Conservation (phyloP, 441 rosid species). For the Pelargonium cotyledonis region DNA sequence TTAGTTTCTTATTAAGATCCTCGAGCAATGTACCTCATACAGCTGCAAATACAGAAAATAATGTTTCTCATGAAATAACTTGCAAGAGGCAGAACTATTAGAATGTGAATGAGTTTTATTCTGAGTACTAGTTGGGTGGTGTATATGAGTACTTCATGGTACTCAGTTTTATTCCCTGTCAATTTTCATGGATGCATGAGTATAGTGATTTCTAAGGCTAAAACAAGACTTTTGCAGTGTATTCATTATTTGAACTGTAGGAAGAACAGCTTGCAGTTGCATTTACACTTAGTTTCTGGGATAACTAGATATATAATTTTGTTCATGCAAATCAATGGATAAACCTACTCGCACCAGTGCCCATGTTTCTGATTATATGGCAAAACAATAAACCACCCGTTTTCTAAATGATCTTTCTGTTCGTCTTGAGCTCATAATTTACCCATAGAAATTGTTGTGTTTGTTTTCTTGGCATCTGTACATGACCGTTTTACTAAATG, state of each 20-base stretch:
- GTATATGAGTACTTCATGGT: not conserved
- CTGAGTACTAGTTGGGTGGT: not conserved
- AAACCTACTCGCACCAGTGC: not conserved
- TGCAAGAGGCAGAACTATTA: not conserved
- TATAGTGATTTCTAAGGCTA: not conserved
- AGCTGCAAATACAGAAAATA: not conserved
- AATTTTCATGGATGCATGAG: not conserved
- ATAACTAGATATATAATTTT: not conserved
- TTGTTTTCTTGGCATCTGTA: not conserved
- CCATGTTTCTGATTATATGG: not conserved
- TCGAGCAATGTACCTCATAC: not conserved
- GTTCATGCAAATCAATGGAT: not conserved
- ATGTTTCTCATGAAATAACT: not conserved
- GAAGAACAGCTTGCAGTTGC: not conserved
- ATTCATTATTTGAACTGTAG: not conserved
- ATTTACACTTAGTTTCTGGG: not conserved
- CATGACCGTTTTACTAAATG: constrained; percentile 7
- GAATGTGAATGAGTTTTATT: not conserved
- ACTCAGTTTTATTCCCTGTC: not conserved
- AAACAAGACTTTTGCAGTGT: not conserved
- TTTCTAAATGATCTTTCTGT: not conserved
- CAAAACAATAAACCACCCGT: not conserved
- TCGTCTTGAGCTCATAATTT: not conserved
- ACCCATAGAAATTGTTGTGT: not conserved
- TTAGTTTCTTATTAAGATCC: not conserved